Conservation (phyloP, 2,329 filamentous ascomycete genomes). For the Aspergillus japonicus region DNA sequence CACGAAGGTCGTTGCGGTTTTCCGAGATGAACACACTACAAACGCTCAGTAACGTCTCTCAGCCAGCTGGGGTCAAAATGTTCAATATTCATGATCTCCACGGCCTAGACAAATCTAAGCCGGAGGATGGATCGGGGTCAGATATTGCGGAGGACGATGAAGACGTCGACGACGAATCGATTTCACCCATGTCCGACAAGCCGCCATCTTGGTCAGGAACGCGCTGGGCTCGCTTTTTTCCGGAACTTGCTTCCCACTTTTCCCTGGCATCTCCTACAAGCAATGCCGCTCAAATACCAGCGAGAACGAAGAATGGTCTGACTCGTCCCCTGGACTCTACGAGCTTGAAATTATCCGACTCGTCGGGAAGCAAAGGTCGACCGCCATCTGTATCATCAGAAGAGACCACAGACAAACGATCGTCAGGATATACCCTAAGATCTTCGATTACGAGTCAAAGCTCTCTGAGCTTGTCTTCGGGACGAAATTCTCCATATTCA, state of each 20-base stretch:
- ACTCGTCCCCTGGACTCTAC: constrained; percentile 7
- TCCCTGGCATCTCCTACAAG: constrained; percentile 26
- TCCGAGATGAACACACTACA: background rate
- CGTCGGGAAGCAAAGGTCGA: background rate
- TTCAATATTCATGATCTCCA: background rate
- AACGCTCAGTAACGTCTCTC: background rate
- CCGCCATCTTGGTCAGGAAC: constrained; percentile 20
- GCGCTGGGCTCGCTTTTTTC: constrained; percentile 30
- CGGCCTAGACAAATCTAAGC: background rate
- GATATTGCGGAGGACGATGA: constrained; percentile 3
- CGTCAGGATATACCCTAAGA: constrained; percentile 38
- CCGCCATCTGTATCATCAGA: constrained; percentile 26
- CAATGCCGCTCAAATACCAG: constrained; percentile 7
- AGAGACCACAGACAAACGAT: constrained; percentile 29
- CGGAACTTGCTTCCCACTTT: constrained; percentile 30
- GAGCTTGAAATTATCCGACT: background rate
- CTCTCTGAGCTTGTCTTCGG: constrained; percentile 23
- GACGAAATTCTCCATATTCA: constrained; percentile 20
- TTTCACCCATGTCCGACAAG: constrained; percentile 28
- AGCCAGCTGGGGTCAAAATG: background rate
- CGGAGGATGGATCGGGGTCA: background rate
- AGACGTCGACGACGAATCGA: constrained; percentile 14
- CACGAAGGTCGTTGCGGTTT: background rate
- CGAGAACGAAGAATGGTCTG: background rate
- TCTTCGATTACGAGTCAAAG: constrained; percentile 36